Percentiles rank a stretch among this genome's conserved stretches.
phyloP scores from a whole-genome alignment of 169 alveolate species.

The Eimeria tenella region DNA sequence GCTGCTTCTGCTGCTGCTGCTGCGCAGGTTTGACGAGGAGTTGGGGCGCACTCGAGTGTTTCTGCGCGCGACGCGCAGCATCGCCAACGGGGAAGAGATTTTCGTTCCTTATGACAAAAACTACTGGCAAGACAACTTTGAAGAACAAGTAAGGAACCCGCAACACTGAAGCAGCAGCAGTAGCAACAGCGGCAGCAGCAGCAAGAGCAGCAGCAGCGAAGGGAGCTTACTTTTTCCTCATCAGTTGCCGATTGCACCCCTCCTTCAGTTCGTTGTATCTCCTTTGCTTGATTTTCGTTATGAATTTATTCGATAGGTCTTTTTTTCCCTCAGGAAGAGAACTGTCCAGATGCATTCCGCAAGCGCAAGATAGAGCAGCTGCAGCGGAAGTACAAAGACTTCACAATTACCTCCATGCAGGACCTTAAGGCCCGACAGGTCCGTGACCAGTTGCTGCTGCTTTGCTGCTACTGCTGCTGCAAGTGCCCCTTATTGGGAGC shows the following conservation, averaged over 20 bases:
- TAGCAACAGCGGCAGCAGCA: conserved; percentile 13
- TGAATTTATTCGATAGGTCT: too few species aligned
- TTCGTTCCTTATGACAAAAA: conserved; percentile 83
- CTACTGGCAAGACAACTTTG: conserved; percentile 84
- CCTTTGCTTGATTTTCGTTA: neutral
- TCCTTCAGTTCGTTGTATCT: neutral
- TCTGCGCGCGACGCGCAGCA: conserved; percentile 82
- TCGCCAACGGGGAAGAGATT: conserved; percentile 81
- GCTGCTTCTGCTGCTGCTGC: neutral
- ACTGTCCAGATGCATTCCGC: conserved; percentile 59
- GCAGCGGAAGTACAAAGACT: conserved; percentile 39
- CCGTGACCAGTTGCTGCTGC: neutral
- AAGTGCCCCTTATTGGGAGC: neutral
- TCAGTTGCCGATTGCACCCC: neutral
- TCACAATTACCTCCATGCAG: conserved; percentile 26
- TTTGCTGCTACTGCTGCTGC: neutral
- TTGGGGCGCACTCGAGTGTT: conserved; percentile 84
- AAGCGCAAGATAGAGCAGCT: conserved; percentile 66
- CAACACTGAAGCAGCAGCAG: neutral
- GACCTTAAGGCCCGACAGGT: conserved; percentile 34
- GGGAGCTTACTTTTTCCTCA: neutral
- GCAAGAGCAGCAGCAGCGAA: neutral
- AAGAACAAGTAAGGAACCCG: conserved; percentile 57
- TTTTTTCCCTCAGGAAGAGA: conserved; percentile 17
- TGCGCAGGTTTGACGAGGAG: conserved; percentile 78